Base-by-base conservation (phyloP, 2,329 filamentous ascomycete species). In the Elsinoe batatas region DNA sequence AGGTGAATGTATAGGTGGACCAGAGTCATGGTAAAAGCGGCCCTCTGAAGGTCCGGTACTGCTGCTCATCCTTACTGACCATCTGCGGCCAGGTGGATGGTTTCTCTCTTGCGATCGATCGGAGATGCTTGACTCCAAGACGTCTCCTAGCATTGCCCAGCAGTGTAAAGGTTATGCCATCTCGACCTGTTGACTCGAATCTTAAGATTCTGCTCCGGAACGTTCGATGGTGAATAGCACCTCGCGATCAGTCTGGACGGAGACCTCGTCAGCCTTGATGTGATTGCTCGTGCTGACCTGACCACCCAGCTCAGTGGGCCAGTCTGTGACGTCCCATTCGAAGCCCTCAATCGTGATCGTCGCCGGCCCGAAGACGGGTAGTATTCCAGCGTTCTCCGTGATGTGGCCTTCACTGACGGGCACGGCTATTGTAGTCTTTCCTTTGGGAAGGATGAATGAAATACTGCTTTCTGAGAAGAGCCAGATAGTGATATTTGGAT, bases 321-420 rank as follows among this genome's bases (percentile, higher is more conserved):
- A 95, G 58, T 88, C 75, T 58, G 76, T 67, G 1, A 98, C 87
- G 70, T 98, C 90, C 93, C 93, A 98, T 67, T 95, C 84, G 17
- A 97, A 74, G 0, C 93, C 93, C 12, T 75, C 72, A 0, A 88
- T 94, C 6, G 82, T 85, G 63, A 98, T 89, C n/a, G 78, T 69
- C 46, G 87, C 85, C 2, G 84, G 81, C n/a, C 84, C 87, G 56
- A 83, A 85, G 18, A 97, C 72, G 0, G 93, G 93, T 37, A 98
- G 75, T 60, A 98, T 87, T 8, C 93, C 93, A 30, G 94, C 79
- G 65, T 95, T 83, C 67, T 87, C 85, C 5, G 80, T 87, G 63
- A 95, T 87, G 2, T 79, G 69, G 0, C 67, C 65, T 26, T 62
- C 50, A 3, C 65, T 66, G 3, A 76, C 65, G 58, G 82, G 79